Evolutionary conservation across 371 early-diverging fungal genomes (phyloP).

Genomic region (Mortierella sp.): DNA sequence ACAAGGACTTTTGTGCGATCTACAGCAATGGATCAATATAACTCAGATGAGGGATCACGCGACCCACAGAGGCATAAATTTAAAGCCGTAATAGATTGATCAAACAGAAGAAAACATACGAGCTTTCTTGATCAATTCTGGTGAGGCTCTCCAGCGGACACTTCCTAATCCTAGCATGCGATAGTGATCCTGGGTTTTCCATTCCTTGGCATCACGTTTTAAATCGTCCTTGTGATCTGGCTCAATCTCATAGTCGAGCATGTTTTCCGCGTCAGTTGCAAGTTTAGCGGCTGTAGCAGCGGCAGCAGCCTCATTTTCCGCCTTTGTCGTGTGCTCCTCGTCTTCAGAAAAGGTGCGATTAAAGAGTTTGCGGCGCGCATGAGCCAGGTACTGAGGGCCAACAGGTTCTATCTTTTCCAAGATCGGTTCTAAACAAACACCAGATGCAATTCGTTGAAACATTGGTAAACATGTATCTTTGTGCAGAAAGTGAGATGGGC

Average conservation of each 20-base stretch:
- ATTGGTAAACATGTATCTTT: no score
- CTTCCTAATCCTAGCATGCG: conserved; percentile 85
- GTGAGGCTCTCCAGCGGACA: conserved; percentile 84
- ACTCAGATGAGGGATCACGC: neutral
- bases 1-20: conserved; percentile 86
- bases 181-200: conserved; percentile 94
- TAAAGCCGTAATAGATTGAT: neutral
- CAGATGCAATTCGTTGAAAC: no score
- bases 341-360: conserved; percentile 81
- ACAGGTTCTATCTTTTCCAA: conserved; percentile 64
- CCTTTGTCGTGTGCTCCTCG: conserved; percentile 51
- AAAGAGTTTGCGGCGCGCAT: conserved; percentile 75
- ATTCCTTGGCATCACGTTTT: conserved; percentile 81
- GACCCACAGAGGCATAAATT: neutral
- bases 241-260: conserved; percentile 66
- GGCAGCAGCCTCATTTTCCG: conserved; percentile 29
- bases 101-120: conserved; percentile 35
- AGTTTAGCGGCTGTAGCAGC: conserved; percentile 55
- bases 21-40: conserved; percentile 43
- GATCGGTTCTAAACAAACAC: conserved; percentile 31
- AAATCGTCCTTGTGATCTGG: conserved; percentile 73
- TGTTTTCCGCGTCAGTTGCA: conserved; percentile 64
- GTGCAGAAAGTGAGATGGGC: no score
- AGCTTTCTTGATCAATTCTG: conserved; percentile 82
- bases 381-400: conserved; percentile 74